phyloP scores from a whole-genome alignment of 176 grass and related monocot species.

The Rhynchospora pubera region DNA sequence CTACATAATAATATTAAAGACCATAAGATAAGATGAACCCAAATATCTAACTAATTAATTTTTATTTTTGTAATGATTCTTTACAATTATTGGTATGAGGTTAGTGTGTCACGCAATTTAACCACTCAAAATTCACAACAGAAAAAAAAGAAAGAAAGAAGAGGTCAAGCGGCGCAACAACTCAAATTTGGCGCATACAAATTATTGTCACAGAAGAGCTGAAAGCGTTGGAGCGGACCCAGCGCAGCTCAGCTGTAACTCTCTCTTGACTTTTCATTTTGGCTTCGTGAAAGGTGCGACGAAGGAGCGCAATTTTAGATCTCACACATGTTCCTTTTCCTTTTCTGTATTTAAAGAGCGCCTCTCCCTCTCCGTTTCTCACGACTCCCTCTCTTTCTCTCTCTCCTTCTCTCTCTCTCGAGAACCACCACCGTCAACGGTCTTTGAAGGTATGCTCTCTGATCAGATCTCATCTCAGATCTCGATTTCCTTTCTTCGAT shows the following conservation, averaged over 20 bases:
- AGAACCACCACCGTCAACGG: constrained; percentile 10
- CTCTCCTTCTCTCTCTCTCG: not conserved
- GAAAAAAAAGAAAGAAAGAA: not conserved
- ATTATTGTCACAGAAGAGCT: not conserved
- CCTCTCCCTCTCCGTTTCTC: constrained; percentile 9
- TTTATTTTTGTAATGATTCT: too few relatives aligned
- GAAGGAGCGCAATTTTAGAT: constrained; percentile 12
- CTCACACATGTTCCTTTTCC: constrained; percentile 18
- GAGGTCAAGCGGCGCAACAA: not conserved
- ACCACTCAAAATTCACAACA: not conserved
- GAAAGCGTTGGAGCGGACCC: constrained; percentile 5
- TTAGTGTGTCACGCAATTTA: not conserved
- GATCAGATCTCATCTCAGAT: constrained; percentile 19
- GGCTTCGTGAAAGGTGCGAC: constrained; percentile 12
- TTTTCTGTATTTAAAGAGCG: constrained; percentile 23
- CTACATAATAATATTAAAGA: not conserved
- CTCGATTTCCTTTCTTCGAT: not conserved
- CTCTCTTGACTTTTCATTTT: constrained; percentile 15
- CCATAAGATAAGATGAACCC: not conserved
- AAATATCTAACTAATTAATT: too few relatives aligned
- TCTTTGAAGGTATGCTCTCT: constrained; percentile 19
- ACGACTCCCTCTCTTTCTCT: not conserved
- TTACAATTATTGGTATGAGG: too few relatives aligned
- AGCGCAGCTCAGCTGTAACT: constrained; percentile 10
- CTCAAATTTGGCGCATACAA: not conserved